phyloP scores from a whole-genome alignment of 495 filamentous ascomycete species.

The Margaritispora aquatica region DNA sequence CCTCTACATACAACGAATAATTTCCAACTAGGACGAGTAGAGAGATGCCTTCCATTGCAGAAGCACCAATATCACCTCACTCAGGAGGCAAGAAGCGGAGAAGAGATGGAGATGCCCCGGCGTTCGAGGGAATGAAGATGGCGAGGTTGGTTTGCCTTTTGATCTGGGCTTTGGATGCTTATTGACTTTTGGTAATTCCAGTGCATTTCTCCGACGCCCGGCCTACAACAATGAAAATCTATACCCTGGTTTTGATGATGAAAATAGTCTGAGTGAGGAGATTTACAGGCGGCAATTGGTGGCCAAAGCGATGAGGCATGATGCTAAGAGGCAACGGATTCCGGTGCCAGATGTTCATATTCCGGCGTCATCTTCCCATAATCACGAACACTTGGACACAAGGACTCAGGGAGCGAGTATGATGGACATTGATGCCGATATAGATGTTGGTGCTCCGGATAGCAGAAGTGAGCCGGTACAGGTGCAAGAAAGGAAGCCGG shows the following conservation, averaged over 20 bases:
- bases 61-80: slow-evolving; percentile 6
- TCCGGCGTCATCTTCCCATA: too few relatives aligned
- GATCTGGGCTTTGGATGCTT: too few relatives aligned
- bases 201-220: background rate
- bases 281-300: background rate
- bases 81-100: slow-evolving; percentile 12
- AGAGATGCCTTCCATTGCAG: slow-evolving; percentile 21
- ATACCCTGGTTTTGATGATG: too few relatives aligned
- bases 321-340: background rate
- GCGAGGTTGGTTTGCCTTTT: slow-evolving; percentile 13
- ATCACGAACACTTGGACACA: too few relatives aligned
- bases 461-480: background rate
- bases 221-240: background rate
- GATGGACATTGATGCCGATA: background rate
- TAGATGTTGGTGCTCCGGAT: background rate
- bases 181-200: too few relatives aligned
- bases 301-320: background rate
- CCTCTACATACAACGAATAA: background rate
- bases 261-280: background rate
- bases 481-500: background rate
- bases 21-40: background rate
- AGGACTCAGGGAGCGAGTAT: too few relatives aligned
- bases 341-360: too few relatives aligned
- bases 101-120: slow-evolving; percentile 6
- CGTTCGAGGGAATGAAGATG: slow-evolving; percentile 9